Evolutionary conservation across 331 rosid species (phyloP).

Genomic region (Erythrophleum ivorense): DNA sequence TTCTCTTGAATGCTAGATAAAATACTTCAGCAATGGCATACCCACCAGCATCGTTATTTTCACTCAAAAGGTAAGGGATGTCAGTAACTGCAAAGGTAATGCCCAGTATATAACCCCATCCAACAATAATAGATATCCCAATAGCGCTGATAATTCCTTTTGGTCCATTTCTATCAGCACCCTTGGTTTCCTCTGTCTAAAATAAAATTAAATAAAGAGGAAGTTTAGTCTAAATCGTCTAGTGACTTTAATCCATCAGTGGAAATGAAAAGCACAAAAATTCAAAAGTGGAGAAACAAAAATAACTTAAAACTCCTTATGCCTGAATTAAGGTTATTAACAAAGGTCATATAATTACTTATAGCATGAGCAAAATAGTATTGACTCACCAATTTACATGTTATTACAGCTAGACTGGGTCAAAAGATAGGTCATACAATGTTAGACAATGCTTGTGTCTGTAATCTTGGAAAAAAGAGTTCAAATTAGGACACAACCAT

Average conservation of each 20-base stretch:
- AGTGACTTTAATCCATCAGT: conserved; percentile 27
- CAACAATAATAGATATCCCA: conserved; percentile 86
- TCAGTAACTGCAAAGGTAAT: conserved; percentile 85
- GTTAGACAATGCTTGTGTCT: not conserved
- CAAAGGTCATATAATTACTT: not conserved
- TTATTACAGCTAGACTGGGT: not conserved
- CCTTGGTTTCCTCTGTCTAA: conserved; percentile 95
- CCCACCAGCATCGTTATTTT: conserved; percentile 86
- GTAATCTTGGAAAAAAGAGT: not conserved
- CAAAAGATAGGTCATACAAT: not conserved
- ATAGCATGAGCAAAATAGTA: not conserved
- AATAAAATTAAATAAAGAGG: conserved; percentile 39
- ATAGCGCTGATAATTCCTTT: conserved; percentile 94
- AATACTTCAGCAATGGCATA: conserved; percentile 96
- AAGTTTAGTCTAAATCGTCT: conserved; percentile 33
- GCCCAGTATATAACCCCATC: conserved; percentile 90
- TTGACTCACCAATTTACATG: not conserved
- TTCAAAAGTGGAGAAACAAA: not conserved
- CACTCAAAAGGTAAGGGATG: conserved; percentile 72
- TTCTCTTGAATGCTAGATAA: conserved; percentile 80
- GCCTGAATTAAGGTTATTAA: not conserved
- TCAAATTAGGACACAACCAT: not conserved
- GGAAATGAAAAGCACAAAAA: conserved; percentile 31
- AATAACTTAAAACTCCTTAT: conserved; percentile 3
- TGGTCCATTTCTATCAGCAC: conserved; percentile 91